Evolutionary conservation across 257 asterid genomes (phyloP), one percentile per base, ranked within the genome.

Genomic region (Catharanthus roseus): DNA sequence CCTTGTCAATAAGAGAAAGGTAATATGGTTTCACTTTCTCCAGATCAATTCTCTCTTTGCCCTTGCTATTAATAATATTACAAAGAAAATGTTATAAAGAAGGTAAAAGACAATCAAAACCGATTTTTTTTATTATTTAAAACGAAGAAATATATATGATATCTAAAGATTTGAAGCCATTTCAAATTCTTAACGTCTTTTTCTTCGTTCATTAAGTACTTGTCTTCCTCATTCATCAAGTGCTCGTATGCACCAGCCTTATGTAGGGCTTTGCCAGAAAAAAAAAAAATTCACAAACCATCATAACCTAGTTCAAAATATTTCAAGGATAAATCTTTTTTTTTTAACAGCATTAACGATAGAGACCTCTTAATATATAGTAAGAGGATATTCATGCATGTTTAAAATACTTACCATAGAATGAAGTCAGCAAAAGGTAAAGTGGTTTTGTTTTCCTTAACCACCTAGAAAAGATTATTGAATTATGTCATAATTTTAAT

Each of bases 221-320:
- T 67, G 42, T 84, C n/a, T 70, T 84, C 86, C 38, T 77, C 73
- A 41, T 79, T 84, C 86, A 84, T 82, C 71, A 84, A 72, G 75
- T 82, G 62, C 18, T 45, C 62, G 42, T 84, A 84, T 41, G 80
- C 85, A 24, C 82, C 84, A 1, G 65, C 61, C 65, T 65, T 75
- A 45, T 84, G 85, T 72, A 84, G 15, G 67, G 88, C 88, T 84
- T 67, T 75, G 65, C 6, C n/a, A n/a, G n/a, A n/a, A n/a, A n/a
- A n/a, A n/a, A n/a, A n/a, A 53, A 55, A 19, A 65, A 19, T 18
- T 19, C 3, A 15, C 60, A 26, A 67, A 65, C 36, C 68, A 31
- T 49, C 24, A 68, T 12, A 21, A 38, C 5, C 42, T 38, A 8
- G 42, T 3, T 3, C 42, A 38, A 8, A 38, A 3, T 3, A 38